phyloP scores from a whole-genome alignment of 306 rosid species.

The Castanea sativa region DNA sequence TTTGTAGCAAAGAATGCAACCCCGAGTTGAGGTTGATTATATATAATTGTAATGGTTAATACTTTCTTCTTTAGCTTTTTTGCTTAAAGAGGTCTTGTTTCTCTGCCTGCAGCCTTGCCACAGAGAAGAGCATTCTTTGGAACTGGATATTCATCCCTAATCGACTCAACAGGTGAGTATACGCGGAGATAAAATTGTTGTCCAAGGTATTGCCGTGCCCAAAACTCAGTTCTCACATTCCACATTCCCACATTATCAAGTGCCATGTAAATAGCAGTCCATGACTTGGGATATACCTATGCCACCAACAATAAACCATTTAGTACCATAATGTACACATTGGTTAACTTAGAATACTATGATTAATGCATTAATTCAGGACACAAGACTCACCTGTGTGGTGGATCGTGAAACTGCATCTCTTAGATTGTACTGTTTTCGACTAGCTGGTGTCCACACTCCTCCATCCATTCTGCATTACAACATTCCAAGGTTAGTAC shows the following conservation, averaged over 20 bases:
- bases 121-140: conserved; percentile 92
- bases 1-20: conserved; percentile 36
- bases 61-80: neutral
- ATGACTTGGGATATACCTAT: conserved; percentile 90
- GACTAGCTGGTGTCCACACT: conserved; percentile 64
- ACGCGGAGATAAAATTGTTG: conserved; percentile 90
- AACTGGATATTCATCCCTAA: conserved; percentile 76
- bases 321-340: neutral
- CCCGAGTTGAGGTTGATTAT: neutral
- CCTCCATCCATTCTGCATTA: conserved; percentile 87
- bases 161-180: conserved; percentile 61
- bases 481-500: neutral
- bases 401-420: conserved; percentile 85
- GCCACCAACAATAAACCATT: neutral
- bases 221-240: conserved; percentile 81
- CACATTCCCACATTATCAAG: conserved; percentile 93
- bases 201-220: conserved; percentile 91
- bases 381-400: conserved; percentile 60
- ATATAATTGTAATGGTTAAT: conserved; percentile 4
- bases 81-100: conserved; percentile 28
- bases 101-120: conserved; percentile 66
- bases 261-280: conserved; percentile 90
- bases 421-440: conserved; percentile 65
- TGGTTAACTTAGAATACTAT: neutral
- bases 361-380: neutral